Conservation (phyloP, 495 filamentous ascomycete species). For the Neurospora sp. region DNA sequence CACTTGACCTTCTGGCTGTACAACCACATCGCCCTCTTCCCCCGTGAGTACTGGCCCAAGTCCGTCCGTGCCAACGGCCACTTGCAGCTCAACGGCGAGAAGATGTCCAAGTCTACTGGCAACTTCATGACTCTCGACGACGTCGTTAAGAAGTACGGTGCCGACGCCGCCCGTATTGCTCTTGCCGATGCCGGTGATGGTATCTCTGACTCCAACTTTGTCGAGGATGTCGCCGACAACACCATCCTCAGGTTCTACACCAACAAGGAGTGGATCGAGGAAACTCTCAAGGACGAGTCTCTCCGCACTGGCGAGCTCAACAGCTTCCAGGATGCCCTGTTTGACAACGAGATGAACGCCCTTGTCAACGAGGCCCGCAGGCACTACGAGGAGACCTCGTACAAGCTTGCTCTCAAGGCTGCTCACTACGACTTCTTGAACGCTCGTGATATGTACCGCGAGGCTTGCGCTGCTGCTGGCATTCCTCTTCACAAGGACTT, state of each 20-base stretch:
- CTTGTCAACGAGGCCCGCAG: constrained; percentile 62
- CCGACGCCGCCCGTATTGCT: constrained; percentile 83
- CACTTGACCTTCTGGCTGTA: constrained; percentile 97
- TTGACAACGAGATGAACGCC: constrained; percentile 88
- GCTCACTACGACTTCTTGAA: constrained; percentile 80
- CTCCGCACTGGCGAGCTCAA: constrained; percentile 66
- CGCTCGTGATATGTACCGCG: constrained; percentile 85
- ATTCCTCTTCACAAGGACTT: constrained; percentile 76
- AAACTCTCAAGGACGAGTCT: constrained; percentile 58
- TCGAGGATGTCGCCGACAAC: constrained; percentile 85
- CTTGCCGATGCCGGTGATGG: constrained; percentile 92
- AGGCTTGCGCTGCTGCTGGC: constrained; percentile 58
- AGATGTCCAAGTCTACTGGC: constrained; percentile 92
- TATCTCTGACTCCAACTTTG: constrained; percentile 94
- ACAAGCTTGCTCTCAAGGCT: constrained; percentile 86
- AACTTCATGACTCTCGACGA: constrained; percentile 92
- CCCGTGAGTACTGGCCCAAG: constrained; percentile 73
- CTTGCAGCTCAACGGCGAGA: constrained; percentile 86
- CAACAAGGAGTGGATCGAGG: constrained; percentile 88
- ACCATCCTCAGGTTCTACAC: constrained; percentile 79
- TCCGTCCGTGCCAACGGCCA: constrained; percentile 84
- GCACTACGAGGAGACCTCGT: constrained; percentile 71
- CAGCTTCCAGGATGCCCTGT: constrained; percentile 76
- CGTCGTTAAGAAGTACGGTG: constrained; percentile 82
- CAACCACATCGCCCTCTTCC: constrained; percentile 85